A percentile compares a stretch with the other conserved stretches of the same genome.
These are phyloP conservation scores for Luffa aegyptiaca DNA, from an alignment of 306 rosid species.

Conservation along the genomic window DNA sequence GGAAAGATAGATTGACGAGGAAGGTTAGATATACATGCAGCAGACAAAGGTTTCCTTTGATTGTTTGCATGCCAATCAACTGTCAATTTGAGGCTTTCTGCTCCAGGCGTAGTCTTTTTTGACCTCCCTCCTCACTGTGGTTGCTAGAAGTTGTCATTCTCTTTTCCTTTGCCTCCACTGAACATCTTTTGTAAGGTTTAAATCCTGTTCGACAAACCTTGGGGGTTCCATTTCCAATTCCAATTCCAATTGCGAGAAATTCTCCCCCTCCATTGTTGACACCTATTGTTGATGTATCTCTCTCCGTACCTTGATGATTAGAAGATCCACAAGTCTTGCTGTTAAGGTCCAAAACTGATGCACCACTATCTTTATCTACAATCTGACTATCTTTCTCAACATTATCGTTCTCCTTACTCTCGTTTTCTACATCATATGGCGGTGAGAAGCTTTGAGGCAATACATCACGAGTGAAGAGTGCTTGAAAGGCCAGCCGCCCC, in stretches of 20 bases:
- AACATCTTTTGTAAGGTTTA: conserved; percentile 91
- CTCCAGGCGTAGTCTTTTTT: conserved; percentile 69
- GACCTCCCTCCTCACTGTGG: conserved; percentile 62
- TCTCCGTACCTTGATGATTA: conserved; percentile 23
- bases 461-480: conserved; percentile 71
- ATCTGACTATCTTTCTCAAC: conserved; percentile 9
- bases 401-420: conserved; percentile 24
- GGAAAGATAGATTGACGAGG: conserved; percentile 3
- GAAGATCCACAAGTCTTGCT: conserved; percentile 22
- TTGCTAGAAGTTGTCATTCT: conserved; percentile 28
- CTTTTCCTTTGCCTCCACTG: conserved; percentile 62
- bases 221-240: conserved; percentile 56
- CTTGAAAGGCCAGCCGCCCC: conserved; percentile 89
- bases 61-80: conserved; percentile 16
- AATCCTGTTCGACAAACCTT: conserved; percentile 74
- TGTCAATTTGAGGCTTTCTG: conserved; percentile 47
- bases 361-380: conserved; percentile 16
- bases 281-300: conserved; percentile 16
- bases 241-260: conserved; percentile 56
- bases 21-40: conserved; percentile 31
- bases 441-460: conserved; percentile 93
- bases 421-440: conserved; percentile 30
- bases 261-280: conserved; percentile 35
- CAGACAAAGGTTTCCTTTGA: conserved; percentile 8
- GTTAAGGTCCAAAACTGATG: conserved; percentile 25